Percentiles rank a stretch among this genome's conserved stretches.
Evolutionary conservation across 345 rosid species (phyloP).

Genomic region (Psidium guajava): DNA sequence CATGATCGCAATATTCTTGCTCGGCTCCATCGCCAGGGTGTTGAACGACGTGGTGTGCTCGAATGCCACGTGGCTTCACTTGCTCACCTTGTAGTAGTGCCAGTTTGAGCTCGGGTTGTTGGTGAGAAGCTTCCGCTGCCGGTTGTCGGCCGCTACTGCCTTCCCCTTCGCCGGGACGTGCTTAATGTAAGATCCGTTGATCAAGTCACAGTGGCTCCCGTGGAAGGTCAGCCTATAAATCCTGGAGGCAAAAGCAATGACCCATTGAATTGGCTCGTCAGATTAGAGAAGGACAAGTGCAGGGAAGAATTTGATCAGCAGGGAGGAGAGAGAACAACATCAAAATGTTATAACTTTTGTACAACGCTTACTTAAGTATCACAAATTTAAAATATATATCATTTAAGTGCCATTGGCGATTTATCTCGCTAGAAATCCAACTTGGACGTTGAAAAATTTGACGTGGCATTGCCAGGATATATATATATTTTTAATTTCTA

Average conservation of each 20-base stretch:
- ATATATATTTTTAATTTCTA: too few relatives aligned
- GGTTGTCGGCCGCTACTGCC: slow-evolving; percentile 21
- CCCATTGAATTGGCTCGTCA: neutral
- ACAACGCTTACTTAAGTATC: too few relatives aligned
- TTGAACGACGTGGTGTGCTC: slow-evolving; percentile 24
- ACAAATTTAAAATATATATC: too few relatives aligned
- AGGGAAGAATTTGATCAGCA: neutral
- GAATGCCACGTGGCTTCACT: slow-evolving; percentile 20
- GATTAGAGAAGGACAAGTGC: neutral
- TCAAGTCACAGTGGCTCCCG: slow-evolving; percentile 12
- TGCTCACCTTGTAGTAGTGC: neutral
- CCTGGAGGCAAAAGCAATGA: neutral
- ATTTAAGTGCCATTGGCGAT: too few relatives aligned
- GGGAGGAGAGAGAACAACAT: too few relatives aligned
- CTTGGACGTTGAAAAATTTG: too few relatives aligned
- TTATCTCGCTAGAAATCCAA: too few relatives aligned
- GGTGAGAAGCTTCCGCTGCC: slow-evolving; percentile 40
- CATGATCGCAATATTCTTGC: slow-evolving; percentile 17
- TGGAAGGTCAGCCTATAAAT: slow-evolving; percentile 32
- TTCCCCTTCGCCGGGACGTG: slow-evolving; percentile 35
- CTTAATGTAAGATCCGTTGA: slow-evolving; percentile 17
- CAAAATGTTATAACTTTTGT: too few relatives aligned
- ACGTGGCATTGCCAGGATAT: too few relatives aligned
- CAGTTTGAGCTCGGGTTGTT: slow-evolving; percentile 17
- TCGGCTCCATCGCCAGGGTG: slow-evolving; percentile 20